phyloP scores from a whole-genome alignment of 78 protist genomes.

The Polysphondylium violaceum region DNA sequence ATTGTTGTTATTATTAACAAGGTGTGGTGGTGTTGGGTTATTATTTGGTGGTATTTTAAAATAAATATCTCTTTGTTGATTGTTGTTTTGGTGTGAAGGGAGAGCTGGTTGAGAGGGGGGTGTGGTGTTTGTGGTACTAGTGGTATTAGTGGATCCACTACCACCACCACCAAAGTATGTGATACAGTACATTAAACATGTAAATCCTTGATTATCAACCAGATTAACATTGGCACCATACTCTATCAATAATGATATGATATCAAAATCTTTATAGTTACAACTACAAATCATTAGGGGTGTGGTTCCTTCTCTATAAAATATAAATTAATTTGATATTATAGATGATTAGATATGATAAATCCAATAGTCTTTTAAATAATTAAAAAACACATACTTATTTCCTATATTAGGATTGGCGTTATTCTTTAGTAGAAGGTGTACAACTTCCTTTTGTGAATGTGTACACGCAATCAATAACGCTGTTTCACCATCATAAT shows the following conservation, averaged over 20 bases:
- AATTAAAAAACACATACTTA: constrained; percentile 3
- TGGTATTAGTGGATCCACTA: neutral
- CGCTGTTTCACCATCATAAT: constrained; percentile 22
- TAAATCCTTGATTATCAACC: constrained; percentile 22
- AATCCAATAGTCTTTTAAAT: neutral
- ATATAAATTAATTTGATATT: neutral
- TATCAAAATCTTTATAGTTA: constrained; percentile 20
- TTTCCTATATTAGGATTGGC: constrained; percentile 48
- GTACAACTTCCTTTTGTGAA: constrained; percentile 4
- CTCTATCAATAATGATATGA: neutral
- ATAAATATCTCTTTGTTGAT: too few species aligned
- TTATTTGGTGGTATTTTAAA: too few species aligned
- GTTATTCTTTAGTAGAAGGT: neutral
- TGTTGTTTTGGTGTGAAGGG: neutral
- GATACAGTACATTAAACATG: constrained; percentile 39
- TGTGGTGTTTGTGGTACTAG: neutral
- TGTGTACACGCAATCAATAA: constrained; percentile 35
- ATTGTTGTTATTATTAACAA: neutral
- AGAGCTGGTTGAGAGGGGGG: neutral
- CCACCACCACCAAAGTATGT: constrained; percentile 40
- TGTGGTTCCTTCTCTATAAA: constrained; percentile 14
- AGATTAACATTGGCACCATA: neutral
- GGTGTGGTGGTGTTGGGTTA: too few species aligned
- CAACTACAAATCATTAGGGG: constrained; percentile 30
- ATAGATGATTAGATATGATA: neutral